Percentiles rank a stretch among this genome's conserved stretches.
These are phyloP conservation scores for Hygrophila difformis DNA, from an alignment of 257 asterid species.

Conservation along the genomic window DNA sequence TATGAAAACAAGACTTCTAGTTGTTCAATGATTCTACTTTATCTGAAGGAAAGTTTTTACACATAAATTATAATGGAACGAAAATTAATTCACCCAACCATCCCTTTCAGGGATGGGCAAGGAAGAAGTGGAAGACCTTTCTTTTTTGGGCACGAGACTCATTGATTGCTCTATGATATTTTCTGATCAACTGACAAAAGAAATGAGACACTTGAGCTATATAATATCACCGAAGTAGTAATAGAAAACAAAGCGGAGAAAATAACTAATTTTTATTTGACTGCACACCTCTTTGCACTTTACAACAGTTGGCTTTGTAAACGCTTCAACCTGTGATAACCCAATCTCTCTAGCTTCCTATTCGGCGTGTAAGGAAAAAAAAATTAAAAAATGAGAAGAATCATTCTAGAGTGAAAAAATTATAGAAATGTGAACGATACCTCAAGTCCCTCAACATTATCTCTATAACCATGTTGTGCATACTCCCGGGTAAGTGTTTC, in stretches of 20 bases:
- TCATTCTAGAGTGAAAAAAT: neutral
- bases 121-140: constrained; percentile 50
- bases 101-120: constrained; percentile 9
- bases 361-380: constrained; percentile 10
- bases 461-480: constrained; percentile 83
- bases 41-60: too few relatives aligned
- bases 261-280: constrained; percentile 10
- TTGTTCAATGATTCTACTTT: constrained; percentile 2
- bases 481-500: constrained; percentile 83
- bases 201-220: constrained; percentile 12
- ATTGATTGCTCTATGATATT: constrained; percentile 85
- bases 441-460: constrained; percentile 93
- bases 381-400: neutral
- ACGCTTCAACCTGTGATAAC: constrained; percentile 63
- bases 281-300: constrained; percentile 84
- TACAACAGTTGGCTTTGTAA: constrained; percentile 51
- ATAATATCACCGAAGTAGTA: constrained; percentile 2
- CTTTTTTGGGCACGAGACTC: constrained; percentile 95
- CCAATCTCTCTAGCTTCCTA: constrained; percentile 84
- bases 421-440: constrained; percentile 22
- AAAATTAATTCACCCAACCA: too few relatives aligned
- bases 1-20: constrained; percentile 4
- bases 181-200: constrained; percentile 75
- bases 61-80: too few relatives aligned
- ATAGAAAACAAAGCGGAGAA: too few relatives aligned